These are phyloP conservation scores for Chlorophyllum brunneum DNA, from an alignment of 768 basidiomycete genomes.

Conservation along the genomic window DNA sequence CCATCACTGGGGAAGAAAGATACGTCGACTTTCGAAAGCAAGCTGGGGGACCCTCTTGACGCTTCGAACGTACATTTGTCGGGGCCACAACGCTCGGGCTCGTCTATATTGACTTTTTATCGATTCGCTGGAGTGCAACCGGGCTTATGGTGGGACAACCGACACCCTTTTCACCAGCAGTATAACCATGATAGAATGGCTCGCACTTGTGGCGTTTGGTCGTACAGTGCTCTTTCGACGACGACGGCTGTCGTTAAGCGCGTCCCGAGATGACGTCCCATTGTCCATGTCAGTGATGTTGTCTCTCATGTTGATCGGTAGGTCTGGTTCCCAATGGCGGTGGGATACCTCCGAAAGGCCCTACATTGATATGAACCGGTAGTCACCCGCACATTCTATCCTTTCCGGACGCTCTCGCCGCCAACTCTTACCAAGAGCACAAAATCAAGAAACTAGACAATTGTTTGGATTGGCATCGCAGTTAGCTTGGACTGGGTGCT, in stretches of 20 bases:
- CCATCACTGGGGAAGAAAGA: neutral
- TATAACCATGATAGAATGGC: too few relatives aligned
- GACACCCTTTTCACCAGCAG: too few relatives aligned
- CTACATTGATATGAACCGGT: too few relatives aligned
- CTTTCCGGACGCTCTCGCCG: neutral
- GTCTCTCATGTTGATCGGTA: too few relatives aligned
- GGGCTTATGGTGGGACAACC: slow-evolving; percentile 6
- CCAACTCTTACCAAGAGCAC: neutral
- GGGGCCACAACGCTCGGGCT: neutral
- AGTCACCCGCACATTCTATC: neutral
- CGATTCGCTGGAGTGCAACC: neutral
- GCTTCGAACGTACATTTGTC: neutral
- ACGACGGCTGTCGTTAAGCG: too few relatives aligned
- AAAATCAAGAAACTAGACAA: neutral
- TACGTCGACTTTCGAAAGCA: neutral
- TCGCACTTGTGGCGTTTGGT: too few relatives aligned
- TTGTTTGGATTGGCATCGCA: neutral
- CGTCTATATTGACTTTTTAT: slow-evolving; percentile 1
- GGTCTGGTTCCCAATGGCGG: neutral
- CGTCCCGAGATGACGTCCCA: too few relatives aligned
- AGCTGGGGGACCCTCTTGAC: neutral
- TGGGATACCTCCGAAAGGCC: too few relatives aligned
- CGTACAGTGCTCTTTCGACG: too few relatives aligned
- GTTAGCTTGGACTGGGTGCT: slow-evolving; percentile 1
- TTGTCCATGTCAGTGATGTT: too few relatives aligned